These are phyloP conservation scores for Pseudogymnoascus sp. DNA, from an alignment of 2,329 filamentous ascomycete species.

Conservation along the genomic window DNA sequence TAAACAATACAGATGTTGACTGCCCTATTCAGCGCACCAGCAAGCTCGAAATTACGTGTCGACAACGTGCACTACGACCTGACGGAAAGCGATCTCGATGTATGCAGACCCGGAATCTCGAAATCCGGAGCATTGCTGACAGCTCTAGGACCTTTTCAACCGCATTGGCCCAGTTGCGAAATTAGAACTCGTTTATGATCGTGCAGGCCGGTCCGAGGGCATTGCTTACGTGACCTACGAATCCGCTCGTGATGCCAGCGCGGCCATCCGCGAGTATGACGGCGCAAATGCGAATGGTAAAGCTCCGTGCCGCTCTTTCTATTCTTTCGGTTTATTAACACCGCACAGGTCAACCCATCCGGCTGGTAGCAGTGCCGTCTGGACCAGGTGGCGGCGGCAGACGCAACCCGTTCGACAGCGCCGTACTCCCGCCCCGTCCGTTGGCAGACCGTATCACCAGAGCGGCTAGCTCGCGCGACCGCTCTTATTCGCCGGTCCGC, in stretches of 20 bases:
- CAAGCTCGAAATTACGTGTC: conserved; percentile 68
- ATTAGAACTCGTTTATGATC: conserved; percentile 73
- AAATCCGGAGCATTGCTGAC: conserved; percentile 16
- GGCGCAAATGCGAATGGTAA: conserved; percentile 81
- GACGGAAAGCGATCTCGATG: conserved; percentile 74
- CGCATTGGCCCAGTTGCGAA: conserved; percentile 67
- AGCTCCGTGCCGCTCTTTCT: conserved; percentile 10
- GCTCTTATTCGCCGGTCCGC: conserved; percentile 52
- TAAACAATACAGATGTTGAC: conserved; percentile 12
- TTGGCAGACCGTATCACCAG: conserved; percentile 56
- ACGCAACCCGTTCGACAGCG: conserved; percentile 53
- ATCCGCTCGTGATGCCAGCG: conserved; percentile 60
- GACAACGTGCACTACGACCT: conserved; percentile 92
- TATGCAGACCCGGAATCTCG: conserved; percentile 36
- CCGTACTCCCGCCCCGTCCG: conserved; percentile 49
- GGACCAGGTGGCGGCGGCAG: conserved; percentile 35
- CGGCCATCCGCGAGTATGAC: conserved; percentile 74
- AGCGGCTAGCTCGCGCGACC: conserved; percentile 47
- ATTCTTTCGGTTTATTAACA: conserved; percentile 15
- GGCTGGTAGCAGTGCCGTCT: conserved; percentile 56
- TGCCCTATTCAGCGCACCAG: conserved; percentile 39
- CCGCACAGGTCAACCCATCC: conserved; percentile 67
- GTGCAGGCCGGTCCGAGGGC: conserved; percentile 81
- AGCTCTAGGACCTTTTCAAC: conserved; percentile 65
- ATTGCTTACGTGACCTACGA: conserved; percentile 79